Percentiles rank a stretch among this genome's conserved stretches.
Conservation (phyloP, 805 yeast species). For the Spathaspora sp. region DNA sequence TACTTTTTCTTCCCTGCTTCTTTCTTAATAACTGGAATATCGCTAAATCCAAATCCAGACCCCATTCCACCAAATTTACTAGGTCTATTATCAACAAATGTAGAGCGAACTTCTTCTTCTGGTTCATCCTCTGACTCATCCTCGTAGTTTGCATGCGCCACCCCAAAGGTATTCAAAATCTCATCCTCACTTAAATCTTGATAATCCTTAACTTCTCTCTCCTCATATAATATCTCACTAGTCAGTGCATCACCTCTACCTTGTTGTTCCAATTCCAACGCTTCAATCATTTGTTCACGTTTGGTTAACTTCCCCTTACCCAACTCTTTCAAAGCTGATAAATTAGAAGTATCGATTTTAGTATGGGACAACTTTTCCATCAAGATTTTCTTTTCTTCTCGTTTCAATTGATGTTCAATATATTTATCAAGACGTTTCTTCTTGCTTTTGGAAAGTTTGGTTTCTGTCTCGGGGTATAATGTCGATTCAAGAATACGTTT, state of each 20-base stretch:
- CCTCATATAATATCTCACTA: conserved; percentile 63
- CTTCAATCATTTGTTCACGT: conserved; percentile 69
- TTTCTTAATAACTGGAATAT: conserved; percentile 46
- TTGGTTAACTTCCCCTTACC: conserved; percentile 74
- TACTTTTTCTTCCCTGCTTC: conserved; percentile 46
- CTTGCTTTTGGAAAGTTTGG: conserved; percentile 68
- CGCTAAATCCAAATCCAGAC: conserved; percentile 65
- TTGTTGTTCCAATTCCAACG: conserved; percentile 64
- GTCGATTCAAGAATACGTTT: conserved; percentile 63
- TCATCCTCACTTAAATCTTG: conserved; percentile 17
- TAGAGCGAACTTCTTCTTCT: conserved; percentile 18
- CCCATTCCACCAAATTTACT: conserved; percentile 57
- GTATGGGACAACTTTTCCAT: conserved; percentile 69
- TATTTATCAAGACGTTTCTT: conserved; percentile 83
- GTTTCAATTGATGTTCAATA: conserved; percentile 82
- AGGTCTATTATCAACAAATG: conserved; percentile 73
- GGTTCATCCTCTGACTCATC: conserved; percentile 10
- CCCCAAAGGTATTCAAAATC: conserved; percentile 10
- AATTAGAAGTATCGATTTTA: conserved; percentile 63
- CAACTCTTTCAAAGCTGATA: conserved; percentile 71
- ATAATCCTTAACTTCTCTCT: conserved; percentile 59
- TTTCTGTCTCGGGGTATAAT: conserved; percentile 56
- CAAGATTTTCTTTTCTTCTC: conserved; percentile 81
- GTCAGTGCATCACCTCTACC: conserved; percentile 68
- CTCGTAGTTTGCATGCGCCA: conserved; percentile 1